Percentiles rank a stretch among this genome's conserved stretches.
These are phyloP conservation scores for Aspergillus sp. DNA, from an alignment of 2,329 filamentous ascomycete species.

Conservation along the genomic window DNA sequence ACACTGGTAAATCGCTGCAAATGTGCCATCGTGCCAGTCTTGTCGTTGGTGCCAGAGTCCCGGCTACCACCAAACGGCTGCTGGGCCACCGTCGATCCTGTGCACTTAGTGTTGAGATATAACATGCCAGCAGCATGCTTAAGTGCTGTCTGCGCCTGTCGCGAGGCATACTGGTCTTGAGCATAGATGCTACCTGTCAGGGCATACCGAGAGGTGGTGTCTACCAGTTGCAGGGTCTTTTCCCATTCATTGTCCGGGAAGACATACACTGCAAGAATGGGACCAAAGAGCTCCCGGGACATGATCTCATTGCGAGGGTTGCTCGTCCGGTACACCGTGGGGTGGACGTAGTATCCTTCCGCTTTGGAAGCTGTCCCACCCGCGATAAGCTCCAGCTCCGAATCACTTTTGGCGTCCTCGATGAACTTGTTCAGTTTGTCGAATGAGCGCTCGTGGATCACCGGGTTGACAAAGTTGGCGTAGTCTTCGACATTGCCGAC, in stretches of 20 bases:
- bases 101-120: slow-evolving; percentile 48
- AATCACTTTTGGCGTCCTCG: slow-evolving; percentile 69
- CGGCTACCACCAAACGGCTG: too few species aligned
- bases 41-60: too few species aligned
- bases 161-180: slow-evolving; percentile 30
- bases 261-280: slow-evolving; percentile 67
- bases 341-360: slow-evolving; percentile 78
- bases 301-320: slow-evolving; percentile 72
- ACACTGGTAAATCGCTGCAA: too few species aligned
- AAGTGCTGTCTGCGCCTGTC: slow-evolving; percentile 31
- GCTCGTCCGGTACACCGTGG: slow-evolving; percentile 72
- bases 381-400: slow-evolving; percentile 65
- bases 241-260: slow-evolving; percentile 62
- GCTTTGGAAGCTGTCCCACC: slow-evolving; percentile 74
- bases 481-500: slow-evolving; percentile 67
- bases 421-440: slow-evolving; percentile 74
- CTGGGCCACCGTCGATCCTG: slow-evolving; percentile 18
- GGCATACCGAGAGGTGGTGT: slow-evolving; percentile 36
- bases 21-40: too few species aligned
- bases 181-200: slow-evolving; percentile 42
- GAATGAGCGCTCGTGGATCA: slow-evolving; percentile 78
- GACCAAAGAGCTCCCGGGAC: slow-evolving; percentile 76
- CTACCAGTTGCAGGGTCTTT: slow-evolving; percentile 50
- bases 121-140: slow-evolving; percentile 37
- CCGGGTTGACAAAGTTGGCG: slow-evolving; percentile 78